Evolutionary conservation across 2,329 filamentous ascomycete genomes (phyloP), one percentile per base, ranked within the genome.

Genomic region (Malbranchea zuffiana): DNA sequence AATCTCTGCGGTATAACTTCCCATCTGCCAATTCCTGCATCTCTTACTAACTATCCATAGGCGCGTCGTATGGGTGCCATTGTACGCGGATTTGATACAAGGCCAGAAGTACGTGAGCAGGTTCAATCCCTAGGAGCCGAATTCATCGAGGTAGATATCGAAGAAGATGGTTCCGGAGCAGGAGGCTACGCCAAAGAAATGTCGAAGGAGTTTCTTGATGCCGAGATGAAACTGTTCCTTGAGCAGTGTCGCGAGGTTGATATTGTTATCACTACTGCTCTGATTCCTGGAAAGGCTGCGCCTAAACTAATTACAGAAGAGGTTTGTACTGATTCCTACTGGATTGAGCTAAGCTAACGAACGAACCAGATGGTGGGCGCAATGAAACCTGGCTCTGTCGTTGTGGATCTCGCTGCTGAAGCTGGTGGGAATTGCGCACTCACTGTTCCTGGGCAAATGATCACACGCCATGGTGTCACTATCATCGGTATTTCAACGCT

Each of bases 111-210:
- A 16, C 75, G 83, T 27, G 86, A 93, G 57, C 86, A 93, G 61
- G 84, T 94, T 1, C 82, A 93, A 55, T 92, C 84, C 4, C 72
- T 93, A 0, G 86, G 86, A 17, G 86, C 85, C 12, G 86, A 93
- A 52, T 93, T 92, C 50, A 74, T 93, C 47, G 83, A 93, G 59
- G 85, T 93, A 15, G 80, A 84, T 10, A 68, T 93, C 15, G 58
- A 88, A 47, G 86, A 94, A 60, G 84, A 90, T 42, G 86, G 86
- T 2, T 77, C 80, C 8, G 85, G 84, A 2, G 77, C 81, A 6
- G 85, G 86, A 18, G 86, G 86, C 11, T 94, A 94, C 52, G 84
- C 83, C 36, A 93, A 93, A 53, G 83, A 87, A 53, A 93, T 93
- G 85, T 90, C 83, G 37, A 86, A 88, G 52, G 85, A 88, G 47